Evolutionary conservation across 1,284 basidiomycete genomes (phyloP).

Genomic region (Austroboletus niveus): DNA sequence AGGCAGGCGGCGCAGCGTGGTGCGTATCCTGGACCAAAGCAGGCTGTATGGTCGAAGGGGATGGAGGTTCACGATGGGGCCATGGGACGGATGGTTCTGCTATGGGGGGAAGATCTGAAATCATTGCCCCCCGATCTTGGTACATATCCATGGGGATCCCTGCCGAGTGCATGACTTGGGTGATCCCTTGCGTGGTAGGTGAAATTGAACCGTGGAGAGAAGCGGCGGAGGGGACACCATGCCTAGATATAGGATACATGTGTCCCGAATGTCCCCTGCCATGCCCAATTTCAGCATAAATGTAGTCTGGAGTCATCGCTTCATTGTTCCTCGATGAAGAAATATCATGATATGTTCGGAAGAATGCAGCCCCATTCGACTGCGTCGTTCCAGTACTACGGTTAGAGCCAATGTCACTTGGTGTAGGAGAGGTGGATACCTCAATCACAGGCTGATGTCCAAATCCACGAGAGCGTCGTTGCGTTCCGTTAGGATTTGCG

Average conservation of each 20-base stretch:
- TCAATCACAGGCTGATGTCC: constrained; percentile 65
- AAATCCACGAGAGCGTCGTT: constrained; percentile 40
- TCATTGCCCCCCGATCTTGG: constrained; percentile 11
- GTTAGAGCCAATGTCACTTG: constrained; percentile 55
- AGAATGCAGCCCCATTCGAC: constrained; percentile 58
- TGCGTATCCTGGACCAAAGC: constrained; percentile 34
- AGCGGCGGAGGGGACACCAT: constrained; percentile 18
- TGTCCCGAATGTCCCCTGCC: constrained; percentile 42
- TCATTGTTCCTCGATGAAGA: constrained; percentile 48
- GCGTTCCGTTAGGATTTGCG: constrained; percentile 20
- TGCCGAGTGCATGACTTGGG: constrained; percentile 38
- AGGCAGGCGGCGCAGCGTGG: constrained; percentile 41
- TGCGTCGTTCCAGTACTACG: constrained; percentile 52
- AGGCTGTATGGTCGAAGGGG: constrained; percentile 23
- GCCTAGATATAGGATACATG: constrained; percentile 17
- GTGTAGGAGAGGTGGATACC: constrained; percentile 54
- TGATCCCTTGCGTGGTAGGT: constrained; percentile 31
- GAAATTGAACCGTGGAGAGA: constrained; percentile 18
- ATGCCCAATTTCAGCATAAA: constrained; percentile 75
- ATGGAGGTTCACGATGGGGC: constrained; percentile 27
- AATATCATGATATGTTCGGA: constrained; percentile 55
- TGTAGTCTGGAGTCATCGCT: constrained; percentile 66
- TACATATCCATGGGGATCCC: constrained; percentile 27
- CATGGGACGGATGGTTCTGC: constrained; percentile 23
- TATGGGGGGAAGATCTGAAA: constrained; percentile 8